Evolutionary conservation across 148 eudicot genomes (phyloP), one percentile per base, ranked within the genome.

Genomic region (Simmondsia chinensis): DNA sequence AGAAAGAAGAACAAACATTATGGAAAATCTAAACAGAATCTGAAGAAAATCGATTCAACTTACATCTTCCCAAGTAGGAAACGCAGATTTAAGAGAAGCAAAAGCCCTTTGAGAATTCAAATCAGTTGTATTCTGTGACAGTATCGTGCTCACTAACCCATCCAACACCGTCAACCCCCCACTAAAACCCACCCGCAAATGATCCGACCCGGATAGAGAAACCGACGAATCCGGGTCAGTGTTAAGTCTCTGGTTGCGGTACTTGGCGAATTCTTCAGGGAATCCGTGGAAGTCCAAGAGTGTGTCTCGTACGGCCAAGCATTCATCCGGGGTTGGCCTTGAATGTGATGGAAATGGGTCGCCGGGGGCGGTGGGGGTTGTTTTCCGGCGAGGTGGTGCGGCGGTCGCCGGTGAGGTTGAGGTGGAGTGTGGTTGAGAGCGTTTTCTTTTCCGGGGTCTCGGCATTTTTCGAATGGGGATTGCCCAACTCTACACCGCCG

Each of bases 81-180:
- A 86, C 6, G 57, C 71, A 63, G 73, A 52, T 61, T 86, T 86
- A 19, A 86, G 87, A 44, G 74, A 59, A 62, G 70, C 72, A 64
- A 86, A 86, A 24, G 95, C 95, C 68, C 50, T 86, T 29, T 63
- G 73, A 20, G 95, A 78, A 24, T 86, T 86, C 21, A 47, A 59
- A 61, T 86, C 95, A 36, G 93, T 79, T 11, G 95, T 86, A 43
- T 82, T 86, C 64, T 86, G 93, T 0, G 95, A 86, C 33, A 86
- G 48, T 43, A 86, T 45, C 10, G 60, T 71, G 40, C 72, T 73
- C 40, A 82, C 75, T 18, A 86, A 48, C 38, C 95, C 95, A 42
- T 86, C 93, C 72, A 86, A 62, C 22, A 86, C 95, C 41, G 72
- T 82, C 45, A 68, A 30, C 48, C 80, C 83, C 46, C 43, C 59